These are phyloP conservation scores for Aspergillus neoniger DNA, from an alignment of 2,329 filamentous ascomycete genomes.

Conservation along the genomic window DNA sequence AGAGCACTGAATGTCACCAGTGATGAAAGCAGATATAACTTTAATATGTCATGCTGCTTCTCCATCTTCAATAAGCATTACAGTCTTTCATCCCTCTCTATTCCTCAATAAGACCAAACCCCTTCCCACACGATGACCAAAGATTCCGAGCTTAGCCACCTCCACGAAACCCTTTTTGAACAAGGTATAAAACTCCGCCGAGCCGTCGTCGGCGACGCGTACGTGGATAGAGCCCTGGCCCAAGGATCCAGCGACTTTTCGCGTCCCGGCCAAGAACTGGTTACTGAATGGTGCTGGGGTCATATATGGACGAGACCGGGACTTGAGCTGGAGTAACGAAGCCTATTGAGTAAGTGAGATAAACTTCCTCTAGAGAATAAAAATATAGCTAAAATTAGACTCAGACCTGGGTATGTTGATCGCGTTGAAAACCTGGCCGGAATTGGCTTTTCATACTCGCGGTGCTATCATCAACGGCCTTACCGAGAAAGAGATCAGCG, in stretches of 20 bases:
- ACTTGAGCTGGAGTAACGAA: slow-evolving; percentile 58
- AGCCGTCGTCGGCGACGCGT: slow-evolving; percentile 14
- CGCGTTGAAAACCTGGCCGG: slow-evolving; percentile 60
- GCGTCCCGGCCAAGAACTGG: slow-evolving; percentile 26
- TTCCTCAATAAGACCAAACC: too few species aligned
- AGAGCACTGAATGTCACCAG: too few species aligned
- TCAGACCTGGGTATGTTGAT: slow-evolving; percentile 63
- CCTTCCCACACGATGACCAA: too few species aligned
- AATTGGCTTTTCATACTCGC: slow-evolving; percentile 63
- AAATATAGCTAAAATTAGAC: neutral
- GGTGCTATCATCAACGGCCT: slow-evolving; percentile 66
- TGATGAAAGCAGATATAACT: too few species aligned
- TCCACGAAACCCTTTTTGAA: too few species aligned
- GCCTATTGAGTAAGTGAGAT: slow-evolving; percentile 50
- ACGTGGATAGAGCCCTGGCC: slow-evolving; percentile 20
- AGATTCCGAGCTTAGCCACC: too few species aligned
- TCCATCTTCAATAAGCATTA: too few species aligned
- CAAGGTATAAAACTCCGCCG: neutral
- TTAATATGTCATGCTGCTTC: accelerated
- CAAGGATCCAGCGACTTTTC: slow-evolving; percentile 27
- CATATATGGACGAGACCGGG: slow-evolving; percentile 16
- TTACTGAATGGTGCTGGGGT: slow-evolving; percentile 17
- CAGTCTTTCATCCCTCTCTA: too few species aligned
- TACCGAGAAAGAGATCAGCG: slow-evolving; percentile 63
- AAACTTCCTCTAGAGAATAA: neutral